phyloP scores from a whole-genome alignment of 1,284 basidiomycete genomes.

The Puccinia novopanici region DNA sequence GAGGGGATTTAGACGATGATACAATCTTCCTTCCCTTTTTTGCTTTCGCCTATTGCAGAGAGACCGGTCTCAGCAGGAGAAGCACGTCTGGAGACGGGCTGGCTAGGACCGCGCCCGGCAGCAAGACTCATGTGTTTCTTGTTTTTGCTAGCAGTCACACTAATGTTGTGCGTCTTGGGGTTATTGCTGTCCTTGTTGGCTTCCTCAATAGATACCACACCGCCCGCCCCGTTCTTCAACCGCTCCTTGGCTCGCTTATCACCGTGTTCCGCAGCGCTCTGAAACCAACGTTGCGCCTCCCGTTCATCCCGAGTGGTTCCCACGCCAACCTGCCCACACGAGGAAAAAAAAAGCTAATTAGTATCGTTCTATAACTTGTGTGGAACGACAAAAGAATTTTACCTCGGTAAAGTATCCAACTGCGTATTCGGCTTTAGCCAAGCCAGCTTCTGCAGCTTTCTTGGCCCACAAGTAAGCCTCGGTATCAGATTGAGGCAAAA shows the following conservation, averaged over 20 bases:
- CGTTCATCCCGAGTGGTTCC: conserved; percentile 60
- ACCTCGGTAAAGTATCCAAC: conserved; percentile 93
- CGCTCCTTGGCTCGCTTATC: conserved; percentile 90
- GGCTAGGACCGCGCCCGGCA: neutral
- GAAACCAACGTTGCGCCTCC: conserved; percentile 77
- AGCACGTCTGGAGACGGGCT: neutral
- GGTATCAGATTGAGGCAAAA: conserved; percentile 95
- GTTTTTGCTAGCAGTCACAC: neutral
- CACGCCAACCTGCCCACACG: conserved; percentile 58
- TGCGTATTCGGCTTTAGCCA: conserved; percentile 94
- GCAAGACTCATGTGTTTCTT: neutral
- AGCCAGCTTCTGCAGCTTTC: conserved; percentile 85
- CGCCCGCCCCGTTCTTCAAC: conserved; percentile 65
- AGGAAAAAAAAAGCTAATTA: neutral
- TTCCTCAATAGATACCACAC: conserved; percentile 51
- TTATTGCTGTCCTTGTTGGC: conserved; percentile 4
- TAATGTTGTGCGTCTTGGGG: neutral
- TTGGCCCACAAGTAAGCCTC: conserved; percentile 73
- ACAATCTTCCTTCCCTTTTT: conserved; percentile 48
- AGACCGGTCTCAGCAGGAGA: neutral
- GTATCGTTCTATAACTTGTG: neutral
- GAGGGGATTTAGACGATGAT: conserved; percentile 44
- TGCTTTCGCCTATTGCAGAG: neutral
- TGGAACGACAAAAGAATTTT: neutral
- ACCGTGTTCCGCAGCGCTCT: conserved; percentile 84